Evolutionary conservation across 306 rosid genomes (phyloP), one percentile per base, ranked within the genome.

Genomic region (Cucurbita argyrosperma): DNA sequence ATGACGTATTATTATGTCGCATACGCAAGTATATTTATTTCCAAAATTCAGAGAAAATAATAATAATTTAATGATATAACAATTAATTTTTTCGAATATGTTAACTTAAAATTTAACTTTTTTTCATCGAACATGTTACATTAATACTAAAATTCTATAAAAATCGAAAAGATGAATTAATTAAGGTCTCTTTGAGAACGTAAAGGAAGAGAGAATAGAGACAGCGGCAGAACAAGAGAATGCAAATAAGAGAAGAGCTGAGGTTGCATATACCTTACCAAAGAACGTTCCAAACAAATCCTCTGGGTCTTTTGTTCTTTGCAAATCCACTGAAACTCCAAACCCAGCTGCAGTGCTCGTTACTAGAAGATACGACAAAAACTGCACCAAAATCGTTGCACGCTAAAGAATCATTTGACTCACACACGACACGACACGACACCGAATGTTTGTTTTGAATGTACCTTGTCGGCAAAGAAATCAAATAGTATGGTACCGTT

Each of bases 401-500:
- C 2, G 2, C 26, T 26, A 26, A 26, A 26, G 26, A 26, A 26
- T 26, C 2, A 26, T 26, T 26, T 26, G 26, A 26, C 26, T 26
- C 26, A 1, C 26, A 26, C 26, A 26, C 2, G 26, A 26, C 26
- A 23, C 26, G 1, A 19, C 19, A 21, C 23, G 23, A 21, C 23
- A 21, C 23, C 23, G 26, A 30, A 30, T 30, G 35, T 30, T 30
- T 30, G 35, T 30, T 4, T 30, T 3, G 3, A 4, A 14, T 18
- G 61, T 72, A 91, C 97, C 91, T 87, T 86, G 68, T 87, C 96
- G 38, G 91, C 90, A 56, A 71, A 89, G 78, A 91, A 91, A 49
- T 88, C 86, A 69, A 89, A 71, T 0, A 83, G 16, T 47, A 78
- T 56, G 61, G 79, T 77, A 50, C 56, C 72, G 6, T 79, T 53